Percentiles rank a stretch among this genome's conserved stretches.
Conservation (phyloP, 495 filamentous ascomycete genomes). For the Rostrohypoxylon terebratum region DNA sequence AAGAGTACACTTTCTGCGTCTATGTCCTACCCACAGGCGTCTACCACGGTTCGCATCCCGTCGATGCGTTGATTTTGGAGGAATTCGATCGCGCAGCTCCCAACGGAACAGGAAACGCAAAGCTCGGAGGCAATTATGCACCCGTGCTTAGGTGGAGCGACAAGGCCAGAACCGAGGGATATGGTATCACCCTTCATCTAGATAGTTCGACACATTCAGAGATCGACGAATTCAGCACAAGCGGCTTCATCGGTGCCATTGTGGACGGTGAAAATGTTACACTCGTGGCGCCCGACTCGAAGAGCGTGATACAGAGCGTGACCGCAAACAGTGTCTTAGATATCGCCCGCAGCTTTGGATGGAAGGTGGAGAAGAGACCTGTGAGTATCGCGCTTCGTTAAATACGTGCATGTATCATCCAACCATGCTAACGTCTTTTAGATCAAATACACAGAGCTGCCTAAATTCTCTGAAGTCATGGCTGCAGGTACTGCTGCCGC, state of each 20-base stretch:
- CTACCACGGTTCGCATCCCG: slow-evolving; percentile 86
- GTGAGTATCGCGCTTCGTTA: slow-evolving; percentile 50
- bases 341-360: slow-evolving; percentile 74
- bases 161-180: slow-evolving; percentile 75
- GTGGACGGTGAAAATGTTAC: slow-evolving; percentile 70
- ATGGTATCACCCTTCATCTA: slow-evolving; percentile 87
- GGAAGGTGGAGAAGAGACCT: slow-evolving; percentile 71
- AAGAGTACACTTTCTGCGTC: slow-evolving; percentile 89
- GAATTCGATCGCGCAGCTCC: slow-evolving; percentile 81
- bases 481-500: slow-evolving; percentile 94
- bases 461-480: slow-evolving; percentile 83
- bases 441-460: slow-evolving; percentile 84
- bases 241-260: slow-evolving; percentile 82
- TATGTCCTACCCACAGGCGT: slow-evolving; percentile 89
- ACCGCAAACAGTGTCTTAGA: slow-evolving; percentile 77
- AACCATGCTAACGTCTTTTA: slow-evolving; percentile 47
- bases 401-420: neutral
- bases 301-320: slow-evolving; percentile 83
- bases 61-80: slow-evolving; percentile 82
- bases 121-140: slow-evolving; percentile 85
- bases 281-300: slow-evolving; percentile 82
- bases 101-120: slow-evolving; percentile 77
- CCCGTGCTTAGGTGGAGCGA: slow-evolving; percentile 85
- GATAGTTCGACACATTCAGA: slow-evolving; percentile 82
- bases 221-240: slow-evolving; percentile 92